Conservation (phyloP, 805 yeast species). For the Yueomyces sinensis region DNA sequence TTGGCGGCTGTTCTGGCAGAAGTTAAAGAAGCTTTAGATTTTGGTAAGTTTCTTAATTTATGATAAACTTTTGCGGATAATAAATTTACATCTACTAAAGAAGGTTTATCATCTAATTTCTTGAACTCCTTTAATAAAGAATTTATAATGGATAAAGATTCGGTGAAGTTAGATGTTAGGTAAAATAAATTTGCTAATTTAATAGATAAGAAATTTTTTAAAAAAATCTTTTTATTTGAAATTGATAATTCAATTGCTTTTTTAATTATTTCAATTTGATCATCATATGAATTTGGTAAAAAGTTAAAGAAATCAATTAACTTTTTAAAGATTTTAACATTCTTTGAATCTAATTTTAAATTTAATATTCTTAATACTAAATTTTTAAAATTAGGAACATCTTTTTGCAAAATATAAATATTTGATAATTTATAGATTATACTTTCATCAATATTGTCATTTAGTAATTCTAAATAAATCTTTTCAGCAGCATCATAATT, state of each 20-base stretch:
- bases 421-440: no score
- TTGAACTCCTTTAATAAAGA: slow-evolving; percentile 73
- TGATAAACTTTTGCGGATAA: slow-evolving; percentile 84
- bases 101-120: slow-evolving; percentile 87
- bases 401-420: no score
- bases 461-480: no score
- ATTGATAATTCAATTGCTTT: slow-evolving; percentile 83
- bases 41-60: slow-evolving; percentile 80
- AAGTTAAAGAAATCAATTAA: slow-evolving; percentile 67
- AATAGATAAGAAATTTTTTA: slow-evolving; percentile 79
- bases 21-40: slow-evolving; percentile 83
- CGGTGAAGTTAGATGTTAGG: slow-evolving; percentile 49
- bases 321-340: slow-evolving; percentile 77
- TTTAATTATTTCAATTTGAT: slow-evolving; percentile 60
- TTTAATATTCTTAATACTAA: no score
- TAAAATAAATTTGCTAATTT: slow-evolving; percentile 68
- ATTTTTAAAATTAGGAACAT: no score
- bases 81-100: slow-evolving; percentile 89
- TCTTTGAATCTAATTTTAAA: no score
- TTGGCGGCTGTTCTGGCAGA: slow-evolving; percentile 97
- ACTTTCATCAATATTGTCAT: no score
- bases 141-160: slow-evolving; percentile 60
- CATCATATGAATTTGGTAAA: slow-evolving; percentile 47
- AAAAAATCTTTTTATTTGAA: slow-evolving; percentile 68
- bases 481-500: no score